Base-by-base conservation (phyloP, 2,329 filamentous ascomycete species). In the Reticulascus tulasneorum region DNA sequence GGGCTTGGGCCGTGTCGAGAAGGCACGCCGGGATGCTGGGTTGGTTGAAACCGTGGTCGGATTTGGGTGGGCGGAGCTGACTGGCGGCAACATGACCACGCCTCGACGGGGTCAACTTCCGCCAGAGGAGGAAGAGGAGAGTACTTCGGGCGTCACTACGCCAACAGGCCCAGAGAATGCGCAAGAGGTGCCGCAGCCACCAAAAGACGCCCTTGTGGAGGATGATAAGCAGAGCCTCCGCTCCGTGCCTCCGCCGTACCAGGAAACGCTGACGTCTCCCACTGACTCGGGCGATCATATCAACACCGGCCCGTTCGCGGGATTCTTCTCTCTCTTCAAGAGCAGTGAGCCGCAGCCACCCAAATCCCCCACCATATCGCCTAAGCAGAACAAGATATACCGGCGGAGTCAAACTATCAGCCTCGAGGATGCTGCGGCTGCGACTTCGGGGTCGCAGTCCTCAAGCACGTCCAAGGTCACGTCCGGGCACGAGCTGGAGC, bases 11-110 rank as follows among this genome's bases (percentile, higher is more conserved):
- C 83, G 88, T 24, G 93, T 98, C 2, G 89, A 97, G 48, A 98
- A 98, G 61, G 91, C 93, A 9, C 78, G 91, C 16, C 72, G 93
- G 56, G 91, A 94, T 56, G 94, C 90, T 42, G 91, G 91, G 1
- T 68, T 97, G 19, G 86, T 98, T 23, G 90, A 94, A 35, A 95
- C 90, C 0, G 81, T 97, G 45, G 88, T 93, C 20, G 87, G 86
- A 37, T 96, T 91, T 73, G 91, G 93, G 3, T 96, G 90, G 86
- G 86, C 88, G 8, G 93, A 98, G 60, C 65, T 98, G 38, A 96
- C 87, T 0, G 79, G 79, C 13, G 64, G 82, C n/a, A 85, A 78
- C 46, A 67, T 75, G 52, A 54, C 49, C 3, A 53, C 61, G 11
- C 59, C 69, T 7, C 62, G 71, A 42, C 59, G 64, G 20, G 62